Evolutionary conservation across 2,329 filamentous ascomycete species (phyloP), one percentile per base, ranked within the genome.

Genomic region (Cyphellophora attinorum): DNA sequence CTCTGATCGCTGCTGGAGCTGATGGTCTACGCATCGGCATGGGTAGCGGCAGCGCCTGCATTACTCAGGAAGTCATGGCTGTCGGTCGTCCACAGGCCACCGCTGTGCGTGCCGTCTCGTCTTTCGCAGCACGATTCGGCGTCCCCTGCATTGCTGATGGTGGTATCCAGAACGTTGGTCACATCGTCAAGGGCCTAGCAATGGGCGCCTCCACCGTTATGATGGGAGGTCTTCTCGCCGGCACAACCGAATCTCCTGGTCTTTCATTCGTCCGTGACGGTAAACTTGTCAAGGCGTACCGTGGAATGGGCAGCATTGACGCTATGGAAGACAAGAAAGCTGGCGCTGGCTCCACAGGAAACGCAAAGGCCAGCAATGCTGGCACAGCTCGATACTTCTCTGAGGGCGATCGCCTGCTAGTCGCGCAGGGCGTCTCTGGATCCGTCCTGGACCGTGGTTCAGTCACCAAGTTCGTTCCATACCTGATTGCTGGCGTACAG

Each of bases 301-400:
- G 91, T 62, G 91, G 91, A 41, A 98, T 98, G 91, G 91, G 91
- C 49, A 88, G 81, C 63, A 98, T 98, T 57, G 91, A 95, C 54
- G 91, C 91, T 49, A 98, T 98, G 91, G 88, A 96, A 67, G 89
- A 96, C 67, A 94, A 91, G 76, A 94, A 94, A 72, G 86, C 88
- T 8, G 85, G 83, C 36, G 81, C 80, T 47, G 40, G 42, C 16
- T 66, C 68, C 53, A 82, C 80, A 65, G n/a, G n/a, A n/a, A 80
- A 79, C 62, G 64, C 67, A 51, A 76, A 79, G 58, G 67, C 70
- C n/a, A 70, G 66, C 59, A 98, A 96, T 58, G 91, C 91, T 37
- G 91, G 91, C 55, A 96, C 93, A 44, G 91, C 91, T 29, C 81
- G 91, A 44, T 98, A 98, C 71, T 98, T 98, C 68, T 95, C 88